Percentiles rank a stretch among this genome's conserved stretches.
Evolutionary conservation across 495 filamentous ascomycete genomes (phyloP).

Genomic region (Penicillium parvum): DNA sequence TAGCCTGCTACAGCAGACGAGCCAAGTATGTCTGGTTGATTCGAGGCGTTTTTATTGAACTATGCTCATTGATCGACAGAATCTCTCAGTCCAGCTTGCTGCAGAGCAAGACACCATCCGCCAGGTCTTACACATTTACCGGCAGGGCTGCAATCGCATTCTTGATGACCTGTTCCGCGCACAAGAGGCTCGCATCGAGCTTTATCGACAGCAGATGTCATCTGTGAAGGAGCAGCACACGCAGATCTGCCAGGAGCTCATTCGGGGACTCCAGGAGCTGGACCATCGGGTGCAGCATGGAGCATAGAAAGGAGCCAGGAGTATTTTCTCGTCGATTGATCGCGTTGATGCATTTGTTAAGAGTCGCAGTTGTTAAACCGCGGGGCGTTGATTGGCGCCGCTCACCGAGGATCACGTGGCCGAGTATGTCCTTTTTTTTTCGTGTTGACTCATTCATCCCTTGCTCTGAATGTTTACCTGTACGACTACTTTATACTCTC

Average conservation of each 20-base stretch:
- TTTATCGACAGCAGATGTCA: constrained; percentile 31
- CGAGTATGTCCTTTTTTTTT: no score
- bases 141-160: constrained; percentile 28
- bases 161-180: constrained; percentile 31
- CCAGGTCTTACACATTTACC: constrained; percentile 29
- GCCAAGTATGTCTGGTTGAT: constrained; percentile 18
- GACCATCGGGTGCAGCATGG: constrained; percentile 23
- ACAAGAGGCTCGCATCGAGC: constrained; percentile 29
- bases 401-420: constrained; percentile 22
- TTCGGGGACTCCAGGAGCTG: constrained; percentile 27
- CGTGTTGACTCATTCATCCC: constrained; percentile 23
- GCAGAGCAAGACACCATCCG: constrained; percentile 29
- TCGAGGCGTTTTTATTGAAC: background rate
- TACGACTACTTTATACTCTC: constrained; percentile 2
- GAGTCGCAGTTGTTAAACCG: constrained; percentile 4
- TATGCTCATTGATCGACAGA: constrained; percentile 11
- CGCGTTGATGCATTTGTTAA: background rate
- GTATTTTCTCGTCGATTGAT: no score
- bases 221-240: constrained; percentile 30
- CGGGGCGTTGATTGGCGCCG: constrained; percentile 18
- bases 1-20: constrained; percentile 19
- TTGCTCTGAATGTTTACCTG: constrained; percentile 9
- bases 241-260: constrained; percentile 30
- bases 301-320: no score
- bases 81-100: constrained; percentile 26